phyloP scores from a whole-genome alignment of 805 yeast species.

The Ogataea ramenticola region DNA sequence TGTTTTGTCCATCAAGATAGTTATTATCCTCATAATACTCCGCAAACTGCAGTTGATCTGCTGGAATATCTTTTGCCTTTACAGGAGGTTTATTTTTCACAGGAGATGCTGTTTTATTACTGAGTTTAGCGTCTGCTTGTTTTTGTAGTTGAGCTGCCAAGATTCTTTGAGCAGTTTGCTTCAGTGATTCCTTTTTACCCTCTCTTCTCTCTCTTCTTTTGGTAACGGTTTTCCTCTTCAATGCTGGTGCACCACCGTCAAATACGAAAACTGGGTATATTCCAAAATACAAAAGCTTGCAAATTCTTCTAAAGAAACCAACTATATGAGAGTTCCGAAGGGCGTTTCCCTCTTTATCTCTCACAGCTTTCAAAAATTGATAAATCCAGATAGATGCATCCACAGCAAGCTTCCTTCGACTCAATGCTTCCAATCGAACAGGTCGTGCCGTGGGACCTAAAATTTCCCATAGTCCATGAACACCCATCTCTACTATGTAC shows the following conservation, averaged over 20 bases:
- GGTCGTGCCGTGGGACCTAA: slow-evolving; percentile 88
- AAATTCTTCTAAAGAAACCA: slow-evolving; percentile 92
- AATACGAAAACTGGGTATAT: slow-evolving; percentile 85
- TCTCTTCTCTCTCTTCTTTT: slow-evolving; percentile 67
- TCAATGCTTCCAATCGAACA: slow-evolving; percentile 76
- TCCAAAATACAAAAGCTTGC: slow-evolving; percentile 83
- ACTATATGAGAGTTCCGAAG: slow-evolving; percentile 77
- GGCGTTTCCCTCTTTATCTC: slow-evolving; percentile 77
- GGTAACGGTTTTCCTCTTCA: slow-evolving; percentile 73
- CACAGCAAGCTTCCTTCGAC: slow-evolving; percentile 76
- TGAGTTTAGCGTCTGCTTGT: slow-evolving; percentile 27
- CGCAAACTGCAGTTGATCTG: slow-evolving; percentile 21
- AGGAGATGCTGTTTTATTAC: not conserved
- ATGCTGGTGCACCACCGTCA: slow-evolving; percentile 89
- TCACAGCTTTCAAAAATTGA: slow-evolving; percentile 90
- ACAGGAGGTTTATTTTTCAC: slow-evolving; percentile 3
- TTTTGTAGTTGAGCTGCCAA: slow-evolving; percentile 74
- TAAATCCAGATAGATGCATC: slow-evolving; percentile 99
- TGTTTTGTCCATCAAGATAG: slow-evolving; percentile 9
- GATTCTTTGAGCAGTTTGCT: slow-evolving; percentile 70
- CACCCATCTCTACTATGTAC: slow-evolving; percentile 82
- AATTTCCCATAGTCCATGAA: slow-evolving; percentile 88
- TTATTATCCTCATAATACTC: slow-evolving; percentile 31
- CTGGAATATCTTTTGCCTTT: slow-evolving; percentile 8
- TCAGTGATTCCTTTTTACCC: slow-evolving; percentile 64